phyloP scores from a whole-genome alignment of 371 early-diverging fungal genomes.

The Rhizomucor miehei region DNA sequence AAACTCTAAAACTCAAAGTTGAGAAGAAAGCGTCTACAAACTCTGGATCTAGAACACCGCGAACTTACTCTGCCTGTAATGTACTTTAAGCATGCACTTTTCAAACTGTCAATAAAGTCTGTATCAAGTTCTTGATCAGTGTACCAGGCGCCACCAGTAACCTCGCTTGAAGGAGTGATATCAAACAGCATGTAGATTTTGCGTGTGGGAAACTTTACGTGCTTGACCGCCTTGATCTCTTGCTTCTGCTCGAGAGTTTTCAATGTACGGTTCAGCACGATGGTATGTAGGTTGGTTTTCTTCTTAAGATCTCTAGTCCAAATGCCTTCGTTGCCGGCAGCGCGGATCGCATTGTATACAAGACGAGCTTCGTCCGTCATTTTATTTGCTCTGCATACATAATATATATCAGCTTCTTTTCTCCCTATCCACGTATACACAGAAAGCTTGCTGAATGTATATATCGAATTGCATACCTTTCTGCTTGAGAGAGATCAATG shows the following conservation, averaged over 20 bases:
- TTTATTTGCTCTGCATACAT: constrained; percentile 35
- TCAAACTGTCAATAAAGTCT: constrained; percentile 88
- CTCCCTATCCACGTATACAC: constrained; percentile 21
- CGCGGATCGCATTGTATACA: constrained; percentile 82
- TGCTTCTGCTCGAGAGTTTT: constrained; percentile 81
- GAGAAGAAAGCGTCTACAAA: not conserved
- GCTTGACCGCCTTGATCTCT: constrained; percentile 91
- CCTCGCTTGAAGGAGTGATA: constrained; percentile 85
- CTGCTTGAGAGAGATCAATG: constrained; percentile 34
- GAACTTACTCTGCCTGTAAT: constrained; percentile 67
- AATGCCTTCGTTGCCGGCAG: constrained; percentile 82
- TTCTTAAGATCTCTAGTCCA: constrained; percentile 92
- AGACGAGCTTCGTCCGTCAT: constrained; percentile 48
- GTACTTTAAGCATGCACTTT: constrained; percentile 72
- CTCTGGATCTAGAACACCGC: too few species aligned
- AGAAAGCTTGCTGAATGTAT: too few species aligned
- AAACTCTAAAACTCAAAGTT: constrained; percentile 49
- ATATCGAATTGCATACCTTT: constrained; percentile 29
- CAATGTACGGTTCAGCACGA: constrained; percentile 79
- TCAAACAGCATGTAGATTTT: constrained; percentile 95
- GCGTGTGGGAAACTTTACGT: constrained; percentile 89
- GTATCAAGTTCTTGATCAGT: constrained; percentile 95
- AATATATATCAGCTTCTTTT: constrained; percentile 13
- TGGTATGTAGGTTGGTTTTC: constrained; percentile 82
- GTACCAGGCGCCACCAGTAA: constrained; percentile 98